Base-by-base conservation (phyloP, 257 asterid species). In the Scutellaria minor region DNA sequence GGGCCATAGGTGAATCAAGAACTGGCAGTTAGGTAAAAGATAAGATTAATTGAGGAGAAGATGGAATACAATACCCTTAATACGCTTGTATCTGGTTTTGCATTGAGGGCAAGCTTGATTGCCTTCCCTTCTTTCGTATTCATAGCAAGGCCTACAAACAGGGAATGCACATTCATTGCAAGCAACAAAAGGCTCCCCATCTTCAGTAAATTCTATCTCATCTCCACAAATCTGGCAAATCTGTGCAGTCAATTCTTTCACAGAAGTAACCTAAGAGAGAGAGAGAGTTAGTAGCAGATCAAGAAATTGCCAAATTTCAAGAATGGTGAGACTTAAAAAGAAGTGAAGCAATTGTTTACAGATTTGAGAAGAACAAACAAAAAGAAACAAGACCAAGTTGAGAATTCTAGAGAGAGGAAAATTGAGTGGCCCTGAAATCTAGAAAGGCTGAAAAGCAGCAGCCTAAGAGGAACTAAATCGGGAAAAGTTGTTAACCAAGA, bases 161-260 rank as follows among this genome's bases (percentile, higher is more conserved):
- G 96, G 98, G 83, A 91, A 91, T 53, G 97, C 97, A 65, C 98
- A 94, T 75, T 93, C 98, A 64, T 91, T 93, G 79, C 98, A 93
- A 75, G 98, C 98, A 60, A 91, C 83, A 76, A 94, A 94, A 2
- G 95, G 89, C 84, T 94, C 98, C 10, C 97, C 98, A 46, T 84
- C 91, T 8, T 76, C 95, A 6, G 85, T 82, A 47, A 87, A 86
- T 67, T 91, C 97, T 70, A 94, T 73, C 81, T 94, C 98, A 80
- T 93, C 98, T 66, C 97, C 97, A 82, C 98, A 93, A 84, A 93
- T 93, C 91, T 93, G 97, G 66, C 98, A 94, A 83, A 81, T 94
- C 90, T 91, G 98, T 31, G 96, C 97, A 71, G 88, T 91, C 82
- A 94, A 81, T 82, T 94, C 98, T 74, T 88, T 88, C 78, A 94